These are phyloP conservation scores for Wallacemonas sp. DNA, from an alignment of 208 protist species.

Conservation along the genomic window DNA sequence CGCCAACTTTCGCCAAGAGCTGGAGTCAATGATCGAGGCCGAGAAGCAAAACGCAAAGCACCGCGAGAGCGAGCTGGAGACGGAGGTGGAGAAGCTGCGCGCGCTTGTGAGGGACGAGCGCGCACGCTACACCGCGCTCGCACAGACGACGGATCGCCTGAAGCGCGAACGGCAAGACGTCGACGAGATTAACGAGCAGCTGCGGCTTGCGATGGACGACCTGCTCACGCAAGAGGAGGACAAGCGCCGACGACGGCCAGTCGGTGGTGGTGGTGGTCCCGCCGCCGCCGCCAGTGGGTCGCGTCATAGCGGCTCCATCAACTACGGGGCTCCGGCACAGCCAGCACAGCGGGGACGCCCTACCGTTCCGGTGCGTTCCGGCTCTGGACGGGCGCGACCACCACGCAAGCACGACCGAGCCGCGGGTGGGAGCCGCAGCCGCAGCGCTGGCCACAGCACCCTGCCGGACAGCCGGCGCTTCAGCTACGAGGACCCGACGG, in stretches of 20 bases:
- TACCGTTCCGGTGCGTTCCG: no score
- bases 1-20: constrained; percentile 62
- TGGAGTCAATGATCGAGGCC: constrained; percentile 74
- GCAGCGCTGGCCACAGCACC: constrained; percentile 8
- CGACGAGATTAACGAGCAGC: constrained; percentile 63
- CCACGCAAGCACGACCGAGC: no score
- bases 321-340: neutral
- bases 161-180: constrained; percentile 61
- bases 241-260: neutral
- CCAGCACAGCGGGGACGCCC: no score
- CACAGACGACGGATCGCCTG: constrained; percentile 59
- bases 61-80: constrained; percentile 56
- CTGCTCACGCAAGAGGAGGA: constrained; percentile 34
- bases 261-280: neutral
- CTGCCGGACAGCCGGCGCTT: constrained; percentile 16
- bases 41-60: constrained; percentile 64
- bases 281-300: neutral
- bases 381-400: no score
- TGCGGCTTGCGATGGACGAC: constrained; percentile 73
- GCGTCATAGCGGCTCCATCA: neutral
- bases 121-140: constrained; percentile 39
- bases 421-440: no score
- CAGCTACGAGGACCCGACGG: constrained; percentile 82
- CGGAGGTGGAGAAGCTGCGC: constrained; percentile 63
- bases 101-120: constrained; percentile 64